Evolutionary conservation across 2,329 filamentous ascomycete genomes (phyloP), one percentile per base, ranked within the genome.

Genomic region (Ascochyta pisi): DNA sequence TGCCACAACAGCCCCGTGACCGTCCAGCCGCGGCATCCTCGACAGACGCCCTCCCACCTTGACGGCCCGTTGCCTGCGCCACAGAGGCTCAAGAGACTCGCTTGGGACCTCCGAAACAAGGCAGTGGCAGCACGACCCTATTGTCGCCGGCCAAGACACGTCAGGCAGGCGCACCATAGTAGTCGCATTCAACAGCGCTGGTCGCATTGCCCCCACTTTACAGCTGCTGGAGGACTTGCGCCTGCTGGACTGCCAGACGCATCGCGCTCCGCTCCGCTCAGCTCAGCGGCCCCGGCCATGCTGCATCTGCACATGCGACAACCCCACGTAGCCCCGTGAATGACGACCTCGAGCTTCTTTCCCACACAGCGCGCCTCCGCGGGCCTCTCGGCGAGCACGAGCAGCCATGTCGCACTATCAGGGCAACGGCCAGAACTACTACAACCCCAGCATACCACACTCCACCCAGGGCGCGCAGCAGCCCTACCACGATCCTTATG

Each of bases 351-450:
- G 57, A 66, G 62, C 54, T 57, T 62, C 46, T 54, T 44, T 51
- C 40, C 48, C 50, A 38, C 54, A 49, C 59, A 60, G 57, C 58
- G 63, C 61, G 57, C 58, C 56, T 40, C 54, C 52, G 54, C 50
- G 42, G 27, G 27, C 57, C 54, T 34, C 56, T 39, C 50, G 54
- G 46, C 65, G 49, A 50, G 23, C 54, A 46, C 51, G 50, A 51
- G 51, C 46, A 68, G 65, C 58, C 69, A 86, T 86, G 84, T 81
- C 84, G 62, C 81, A 84, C 71, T 82, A 86, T 70, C 47, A 51
- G 43, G 81, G 80, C 57, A 82, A 83, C 71, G 81, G 83, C 58
- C 76, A 81, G 61, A 82, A 80, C 65, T 78, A 82, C 78, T 81
- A 75, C 73, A 78, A 67, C 60, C 70, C 67, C 74, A 78, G 61